Conservation (phyloP, 306 rosid genomes). For the Quercus agrifolia region DNA sequence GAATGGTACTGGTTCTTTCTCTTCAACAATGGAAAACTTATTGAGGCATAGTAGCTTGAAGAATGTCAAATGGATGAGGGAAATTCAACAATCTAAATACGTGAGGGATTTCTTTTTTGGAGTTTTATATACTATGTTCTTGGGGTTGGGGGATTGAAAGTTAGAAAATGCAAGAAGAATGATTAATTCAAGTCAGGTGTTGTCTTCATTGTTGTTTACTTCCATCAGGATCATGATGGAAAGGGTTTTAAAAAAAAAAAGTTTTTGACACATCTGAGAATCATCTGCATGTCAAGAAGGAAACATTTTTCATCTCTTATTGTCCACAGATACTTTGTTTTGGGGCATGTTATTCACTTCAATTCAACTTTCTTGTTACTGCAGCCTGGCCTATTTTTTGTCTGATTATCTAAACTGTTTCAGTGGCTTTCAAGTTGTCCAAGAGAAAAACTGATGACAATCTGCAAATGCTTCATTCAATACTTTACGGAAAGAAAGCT, state of each 20-base stretch:
- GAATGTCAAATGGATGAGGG: not conserved
- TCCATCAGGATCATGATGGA: not conserved
- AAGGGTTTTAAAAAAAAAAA: not conserved
- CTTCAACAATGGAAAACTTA: not conserved
- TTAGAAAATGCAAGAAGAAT: not conserved
- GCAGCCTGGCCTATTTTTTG: constrained; percentile 19
- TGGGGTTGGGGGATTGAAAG: not conserved
- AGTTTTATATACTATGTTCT: not conserved
- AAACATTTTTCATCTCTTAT: not conserved
- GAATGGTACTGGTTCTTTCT: not conserved
- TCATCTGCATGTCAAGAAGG: not conserved
- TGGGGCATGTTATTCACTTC: constrained; percentile 1
- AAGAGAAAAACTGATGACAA: constrained; percentile 94
- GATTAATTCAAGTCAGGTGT: not conserved
- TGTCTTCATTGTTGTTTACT: not conserved
- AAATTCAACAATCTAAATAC: not conserved
- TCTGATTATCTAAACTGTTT: constrained; percentile 42
- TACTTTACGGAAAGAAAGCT: constrained; percentile 82
- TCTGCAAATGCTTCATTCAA: constrained; percentile 72
- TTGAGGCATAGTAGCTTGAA: not conserved
- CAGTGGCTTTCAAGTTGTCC: constrained; percentile 92
- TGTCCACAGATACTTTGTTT: not conserved
- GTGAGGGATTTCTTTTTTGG: not conserved
- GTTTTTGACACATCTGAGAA: not conserved
- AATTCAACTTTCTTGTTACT: constrained; percentile 20